Conservation (phyloP, 148 eudicot species). For the Hydrangea macrophylla region DNA sequence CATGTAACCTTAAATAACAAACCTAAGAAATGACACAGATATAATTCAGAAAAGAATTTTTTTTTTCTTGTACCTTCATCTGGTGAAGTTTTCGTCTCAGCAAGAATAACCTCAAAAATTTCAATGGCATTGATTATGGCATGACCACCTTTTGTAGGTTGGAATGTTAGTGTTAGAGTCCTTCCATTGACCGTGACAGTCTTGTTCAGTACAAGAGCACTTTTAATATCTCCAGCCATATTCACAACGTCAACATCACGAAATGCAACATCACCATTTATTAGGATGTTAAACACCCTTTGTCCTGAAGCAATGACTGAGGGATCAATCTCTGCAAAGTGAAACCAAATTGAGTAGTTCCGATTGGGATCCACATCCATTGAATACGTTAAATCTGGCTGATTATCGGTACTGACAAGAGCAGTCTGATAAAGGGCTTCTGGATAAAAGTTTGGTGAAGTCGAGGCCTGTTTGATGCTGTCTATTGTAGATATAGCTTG, state of each 20-base stretch:
- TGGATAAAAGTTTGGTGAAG: slow-evolving; percentile 80
- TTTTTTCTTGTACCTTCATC: slow-evolving; percentile 74
- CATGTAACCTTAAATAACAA: too few relatives aligned
- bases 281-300: slow-evolving; percentile 75
- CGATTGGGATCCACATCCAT: slow-evolving; percentile 89
- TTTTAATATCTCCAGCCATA: slow-evolving; percentile 64
- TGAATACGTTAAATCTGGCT: slow-evolving; percentile 57
- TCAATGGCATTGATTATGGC: slow-evolving; percentile 77
- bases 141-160: slow-evolving; percentile 58
- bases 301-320: slow-evolving; percentile 62
- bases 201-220: slow-evolving; percentile 79
- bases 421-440: slow-evolving; percentile 80
- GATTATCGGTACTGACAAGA: slow-evolving; percentile 62
- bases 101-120: slow-evolving; percentile 64
- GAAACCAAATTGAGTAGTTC: slow-evolving; percentile 93
- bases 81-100: slow-evolving; percentile 72
- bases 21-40: too few relatives aligned
- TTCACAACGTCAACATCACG: slow-evolving; percentile 66
- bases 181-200: slow-evolving; percentile 80
- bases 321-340: slow-evolving; percentile 94
- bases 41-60: too few relatives aligned
- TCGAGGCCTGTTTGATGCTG: slow-evolving; percentile 50
- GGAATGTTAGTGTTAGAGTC: slow-evolving; percentile 61
- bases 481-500: slow-evolving; percentile 40
- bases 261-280: slow-evolving; percentile 71